phyloP scores from a whole-genome alignment of 192 early-diverging fungal genomes.

The Mortierella alpina region DNA sequence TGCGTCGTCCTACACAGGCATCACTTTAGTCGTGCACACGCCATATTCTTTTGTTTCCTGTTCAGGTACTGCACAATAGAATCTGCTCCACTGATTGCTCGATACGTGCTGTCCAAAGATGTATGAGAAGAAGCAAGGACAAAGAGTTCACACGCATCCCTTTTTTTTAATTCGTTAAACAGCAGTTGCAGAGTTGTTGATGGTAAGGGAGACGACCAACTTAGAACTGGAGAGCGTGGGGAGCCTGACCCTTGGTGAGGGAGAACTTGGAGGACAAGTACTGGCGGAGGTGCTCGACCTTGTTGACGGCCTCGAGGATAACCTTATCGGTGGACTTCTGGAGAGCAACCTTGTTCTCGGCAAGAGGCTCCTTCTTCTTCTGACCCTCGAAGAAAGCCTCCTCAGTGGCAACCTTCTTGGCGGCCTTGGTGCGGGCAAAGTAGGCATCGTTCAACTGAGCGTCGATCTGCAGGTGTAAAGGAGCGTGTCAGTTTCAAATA shows the following conservation, averaged over 20 bases:
- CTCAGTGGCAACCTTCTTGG: slow-evolving; percentile 83
- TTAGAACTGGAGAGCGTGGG: slow-evolving; percentile 98
- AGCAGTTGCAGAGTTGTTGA: slow-evolving; percentile 16
- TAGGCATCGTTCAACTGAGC: slow-evolving; percentile 93
- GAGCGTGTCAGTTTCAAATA: not conserved
- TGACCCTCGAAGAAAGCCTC: slow-evolving; percentile 89
- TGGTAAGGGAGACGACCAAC: slow-evolving; percentile 17
- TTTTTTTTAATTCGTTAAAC: slow-evolving; percentile 25
- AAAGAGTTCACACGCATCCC: slow-evolving; percentile 41
- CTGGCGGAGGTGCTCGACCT: slow-evolving; percentile 86
- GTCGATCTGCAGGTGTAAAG: slow-evolving; percentile 56
- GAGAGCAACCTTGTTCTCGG: slow-evolving; percentile 83
- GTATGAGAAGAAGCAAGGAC: not conserved
- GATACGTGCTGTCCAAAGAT: too few relatives aligned
- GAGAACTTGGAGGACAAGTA: slow-evolving; percentile 93
- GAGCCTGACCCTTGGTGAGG: slow-evolving; percentile 95
- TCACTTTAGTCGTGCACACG: too few relatives aligned
- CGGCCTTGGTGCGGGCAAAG: slow-evolving; percentile 86
- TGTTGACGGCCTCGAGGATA: slow-evolving; percentile 81
- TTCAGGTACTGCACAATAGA: too few relatives aligned
- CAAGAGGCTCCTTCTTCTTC: slow-evolving; percentile 81
- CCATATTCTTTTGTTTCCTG: too few relatives aligned
- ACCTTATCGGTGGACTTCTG: slow-evolving; percentile 93
- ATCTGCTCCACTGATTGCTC: too few relatives aligned
- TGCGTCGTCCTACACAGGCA: too few relatives aligned